These are phyloP conservation scores for Vigna mungo DNA, from an alignment of 306 rosid species.

Conservation along the genomic window DNA sequence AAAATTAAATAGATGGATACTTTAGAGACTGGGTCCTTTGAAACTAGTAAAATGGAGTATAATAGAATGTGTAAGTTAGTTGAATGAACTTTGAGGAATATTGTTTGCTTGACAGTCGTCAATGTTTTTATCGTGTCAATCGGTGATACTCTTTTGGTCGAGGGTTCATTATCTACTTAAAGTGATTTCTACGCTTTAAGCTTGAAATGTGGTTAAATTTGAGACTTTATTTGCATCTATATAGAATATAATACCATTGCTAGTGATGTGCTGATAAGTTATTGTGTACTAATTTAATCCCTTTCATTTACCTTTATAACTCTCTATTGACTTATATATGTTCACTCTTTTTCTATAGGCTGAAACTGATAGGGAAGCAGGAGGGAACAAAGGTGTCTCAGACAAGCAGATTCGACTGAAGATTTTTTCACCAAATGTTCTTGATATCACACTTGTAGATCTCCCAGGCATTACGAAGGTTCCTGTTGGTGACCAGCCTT, in stretches of 20 bases:
- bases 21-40: slow-evolving; percentile 9
- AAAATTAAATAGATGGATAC: slow-evolving; percentile 1
- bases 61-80: slow-evolving; percentile 22
- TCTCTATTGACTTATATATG: background rate
- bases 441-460: slow-evolving; percentile 97
- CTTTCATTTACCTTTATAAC: background rate
- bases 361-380: slow-evolving; percentile 97
- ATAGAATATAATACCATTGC: slow-evolving; percentile 7
- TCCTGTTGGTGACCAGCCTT: slow-evolving; percentile 98
- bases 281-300: background rate
- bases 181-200: slow-evolving; percentile 27
- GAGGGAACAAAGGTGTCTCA: slow-evolving; percentile 96
- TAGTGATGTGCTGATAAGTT: background rate
- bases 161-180: slow-evolving; percentile 19
- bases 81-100: slow-evolving; percentile 25
- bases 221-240: slow-evolving; percentile 12
- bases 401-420: slow-evolving; percentile 98
- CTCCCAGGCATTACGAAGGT: slow-evolving; percentile 98
- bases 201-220: slow-evolving; percentile 11
- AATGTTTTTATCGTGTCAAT: slow-evolving; percentile 1
- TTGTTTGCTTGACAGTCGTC: slow-evolving; percentile 20
- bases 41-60: slow-evolving; percentile 1
- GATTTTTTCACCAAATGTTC: slow-evolving; percentile 96
- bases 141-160: slow-evolving; percentile 7
- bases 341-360: slow-evolving; percentile 56